A percentile compares a stretch with the other conserved stretches of the same genome.
Evolutionary conservation across 176 grass and related monocot species (phyloP).

Genomic region (Secale cereale): DNA sequence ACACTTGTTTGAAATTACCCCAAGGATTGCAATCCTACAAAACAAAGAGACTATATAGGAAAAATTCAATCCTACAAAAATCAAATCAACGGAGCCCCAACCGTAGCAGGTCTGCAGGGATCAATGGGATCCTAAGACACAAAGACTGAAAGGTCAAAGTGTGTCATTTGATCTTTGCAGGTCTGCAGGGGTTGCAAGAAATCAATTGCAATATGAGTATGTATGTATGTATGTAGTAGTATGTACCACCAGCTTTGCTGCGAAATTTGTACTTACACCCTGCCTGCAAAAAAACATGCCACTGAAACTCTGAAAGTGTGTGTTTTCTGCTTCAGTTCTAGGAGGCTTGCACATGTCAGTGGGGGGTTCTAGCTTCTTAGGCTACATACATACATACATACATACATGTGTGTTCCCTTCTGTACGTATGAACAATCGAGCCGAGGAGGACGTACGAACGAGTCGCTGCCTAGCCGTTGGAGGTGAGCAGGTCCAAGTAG

Average conservation of each 20-base stretch:
- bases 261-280: neutral
- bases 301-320: neutral
- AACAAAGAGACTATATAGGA: too few relatives aligned
- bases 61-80: too few relatives aligned
- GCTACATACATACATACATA: too few relatives aligned
- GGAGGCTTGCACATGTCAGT: neutral
- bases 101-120: too few relatives aligned
- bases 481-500: conserved; percentile 61
- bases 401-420: too few relatives aligned
- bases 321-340: neutral
- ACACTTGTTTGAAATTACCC: too few relatives aligned
- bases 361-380: neutral
- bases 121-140: too few relatives aligned
- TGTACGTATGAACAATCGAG: neutral
- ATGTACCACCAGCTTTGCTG: neutral
- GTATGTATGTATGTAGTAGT: too few relatives aligned
- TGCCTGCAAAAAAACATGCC: neutral
- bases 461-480: neutral
- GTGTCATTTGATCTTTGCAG: too few relatives aligned
- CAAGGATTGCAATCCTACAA: too few relatives aligned
- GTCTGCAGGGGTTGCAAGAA: neutral
- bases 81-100: too few relatives aligned
- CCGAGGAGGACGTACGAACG: neutral
- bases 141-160: too few relatives aligned
- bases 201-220: neutral